Evolutionary conservation across 2,329 filamentous ascomycete species (phyloP).

Genomic region (Capronia coronata): DNA sequence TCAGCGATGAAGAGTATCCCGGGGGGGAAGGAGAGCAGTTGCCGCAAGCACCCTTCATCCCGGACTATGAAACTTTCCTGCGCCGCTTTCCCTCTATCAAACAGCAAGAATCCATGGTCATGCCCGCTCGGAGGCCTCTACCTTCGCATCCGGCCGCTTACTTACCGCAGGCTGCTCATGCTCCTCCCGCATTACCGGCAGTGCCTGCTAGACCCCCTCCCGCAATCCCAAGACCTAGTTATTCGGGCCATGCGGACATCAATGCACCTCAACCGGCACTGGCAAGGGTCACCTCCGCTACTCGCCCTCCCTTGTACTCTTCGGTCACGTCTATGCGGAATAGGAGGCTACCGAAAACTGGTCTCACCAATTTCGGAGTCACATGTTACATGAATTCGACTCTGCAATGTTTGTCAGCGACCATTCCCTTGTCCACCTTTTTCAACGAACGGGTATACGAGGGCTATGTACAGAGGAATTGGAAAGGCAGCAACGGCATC

Average conservation of each 20-base stretch:
- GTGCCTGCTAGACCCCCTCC: constrained; percentile 60
- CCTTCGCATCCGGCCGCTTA: constrained; percentile 21
- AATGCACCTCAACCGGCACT: constrained; percentile 41
- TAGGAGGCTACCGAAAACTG: constrained; percentile 56
- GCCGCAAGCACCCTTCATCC: constrained; percentile 51
- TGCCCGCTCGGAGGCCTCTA: constrained; percentile 32
- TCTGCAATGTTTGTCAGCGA: constrained; percentile 74
- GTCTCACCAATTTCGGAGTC: constrained; percentile 71
- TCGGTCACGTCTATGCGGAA: constrained; percentile 37
- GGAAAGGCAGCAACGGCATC: constrained; percentile 59
- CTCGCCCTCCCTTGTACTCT: constrained; percentile 40
- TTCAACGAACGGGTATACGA: constrained; percentile 56
- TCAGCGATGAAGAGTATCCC: constrained; percentile 38
- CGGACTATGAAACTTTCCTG: constrained; percentile 75
- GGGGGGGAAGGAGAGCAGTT: constrained; percentile 44
- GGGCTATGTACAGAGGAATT: constrained; percentile 56
- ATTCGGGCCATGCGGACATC: constrained; percentile 70
- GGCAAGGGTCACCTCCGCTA: constrained; percentile 41
- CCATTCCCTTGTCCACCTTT: constrained; percentile 54
- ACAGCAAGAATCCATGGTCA: constrained; percentile 52
- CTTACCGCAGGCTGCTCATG: constrained; percentile 33
- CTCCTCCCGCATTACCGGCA: constrained; percentile 49
- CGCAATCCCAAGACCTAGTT: constrained; percentile 63
- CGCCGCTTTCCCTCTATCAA: constrained; percentile 70
- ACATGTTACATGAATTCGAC: constrained; percentile 93